These are phyloP conservation scores for Auriscalpium vulgare DNA, from an alignment of 768 basidiomycete genomes.

Conservation along the genomic window DNA sequence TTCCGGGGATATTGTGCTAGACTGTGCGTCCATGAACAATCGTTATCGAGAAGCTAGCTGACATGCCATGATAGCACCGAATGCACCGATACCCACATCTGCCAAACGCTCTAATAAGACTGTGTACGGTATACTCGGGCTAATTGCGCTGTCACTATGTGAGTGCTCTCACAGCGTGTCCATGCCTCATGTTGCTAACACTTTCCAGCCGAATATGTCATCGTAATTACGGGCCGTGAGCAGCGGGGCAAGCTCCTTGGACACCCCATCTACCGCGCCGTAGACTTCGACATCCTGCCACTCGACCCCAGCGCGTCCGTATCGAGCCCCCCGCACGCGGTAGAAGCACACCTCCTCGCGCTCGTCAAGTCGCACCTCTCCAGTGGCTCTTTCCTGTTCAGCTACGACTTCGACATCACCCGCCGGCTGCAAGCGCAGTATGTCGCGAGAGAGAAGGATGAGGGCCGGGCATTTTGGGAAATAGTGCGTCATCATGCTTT, in stretches of 20 bases:
- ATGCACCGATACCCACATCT: conserved; percentile 33
- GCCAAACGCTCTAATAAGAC: conserved; percentile 55
- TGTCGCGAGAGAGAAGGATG: conserved; percentile 42
- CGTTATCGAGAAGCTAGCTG: neutral
- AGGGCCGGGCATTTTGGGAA: conserved; percentile 63
- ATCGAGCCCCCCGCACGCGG: conserved; percentile 66
- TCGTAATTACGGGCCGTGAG: conserved; percentile 80
- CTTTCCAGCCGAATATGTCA: conserved; percentile 79
- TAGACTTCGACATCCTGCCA: conserved; percentile 88
- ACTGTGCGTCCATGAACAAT: conserved; percentile 35
- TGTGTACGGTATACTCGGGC: conserved; percentile 69
- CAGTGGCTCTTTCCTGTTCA: conserved; percentile 79
- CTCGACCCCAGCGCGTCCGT: conserved; percentile 64
- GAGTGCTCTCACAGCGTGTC: conserved; percentile 18
- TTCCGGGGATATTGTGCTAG: conserved; percentile 69
- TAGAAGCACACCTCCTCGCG: conserved; percentile 81
- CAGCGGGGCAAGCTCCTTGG: conserved; percentile 73
- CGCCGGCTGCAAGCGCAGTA: conserved; percentile 80
- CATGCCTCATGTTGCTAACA: neutral
- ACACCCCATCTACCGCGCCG: conserved; percentile 82
- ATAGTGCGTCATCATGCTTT: conserved; percentile 41
- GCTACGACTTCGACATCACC: conserved; percentile 87
- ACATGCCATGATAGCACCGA: conserved; percentile 8
- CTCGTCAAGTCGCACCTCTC: conserved; percentile 81
- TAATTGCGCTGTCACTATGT: conserved; percentile 75